A percentile compares a stretch with the other conserved stretches of the same genome.
Evolutionary conservation across 371 early-diverging fungal species (phyloP).

Genomic region (Funneliformis caledonium): DNA sequence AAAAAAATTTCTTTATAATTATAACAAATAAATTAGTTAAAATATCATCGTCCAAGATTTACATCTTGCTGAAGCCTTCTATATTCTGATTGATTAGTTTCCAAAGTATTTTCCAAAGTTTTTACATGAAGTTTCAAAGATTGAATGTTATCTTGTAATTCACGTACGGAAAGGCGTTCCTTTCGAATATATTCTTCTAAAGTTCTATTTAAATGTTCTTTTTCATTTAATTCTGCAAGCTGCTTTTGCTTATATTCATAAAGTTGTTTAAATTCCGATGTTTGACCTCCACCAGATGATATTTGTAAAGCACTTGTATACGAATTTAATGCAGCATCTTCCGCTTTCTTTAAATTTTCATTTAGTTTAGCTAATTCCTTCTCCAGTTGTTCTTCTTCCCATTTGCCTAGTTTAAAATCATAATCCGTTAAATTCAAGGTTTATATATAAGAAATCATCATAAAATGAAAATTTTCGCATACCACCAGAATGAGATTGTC

Average conservation of each 20-base stretch:
- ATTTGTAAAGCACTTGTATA: conserved; percentile 40
- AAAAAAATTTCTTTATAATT: not conserved
- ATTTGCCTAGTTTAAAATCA: conserved; percentile 7
- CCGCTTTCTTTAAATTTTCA: conserved; percentile 47
- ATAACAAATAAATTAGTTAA: not conserved
- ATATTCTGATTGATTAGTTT: conserved; percentile 46
- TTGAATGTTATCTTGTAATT: conserved; percentile 47
- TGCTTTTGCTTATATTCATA: conserved; percentile 49
- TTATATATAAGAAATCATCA: not conserved
- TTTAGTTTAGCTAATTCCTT: conserved; percentile 45
- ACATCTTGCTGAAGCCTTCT: conserved; percentile 45
- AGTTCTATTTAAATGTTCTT: conserved; percentile 45
- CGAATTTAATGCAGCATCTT: conserved; percentile 41
- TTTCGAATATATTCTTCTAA: conserved; percentile 48
- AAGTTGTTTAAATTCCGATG: conserved; percentile 45
- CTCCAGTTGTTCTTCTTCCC: conserved; percentile 47
- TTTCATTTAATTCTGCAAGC: conserved; percentile 44
- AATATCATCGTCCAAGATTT: conserved; percentile 38
- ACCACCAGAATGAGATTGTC: not conserved
- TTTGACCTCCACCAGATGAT: conserved; percentile 17
- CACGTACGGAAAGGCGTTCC: conserved; percentile 46
- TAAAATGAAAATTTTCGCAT: not conserved
- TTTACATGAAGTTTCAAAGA: conserved; percentile 47
- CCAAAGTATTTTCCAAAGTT: conserved; percentile 46
- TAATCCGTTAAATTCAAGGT: not conserved